Percentiles rank a stretch among this genome's conserved stretches.
These are phyloP conservation scores for Colletotrichum chrysophilum DNA, from an alignment of 2,329 filamentous ascomycete species.

Conservation along the genomic window DNA sequence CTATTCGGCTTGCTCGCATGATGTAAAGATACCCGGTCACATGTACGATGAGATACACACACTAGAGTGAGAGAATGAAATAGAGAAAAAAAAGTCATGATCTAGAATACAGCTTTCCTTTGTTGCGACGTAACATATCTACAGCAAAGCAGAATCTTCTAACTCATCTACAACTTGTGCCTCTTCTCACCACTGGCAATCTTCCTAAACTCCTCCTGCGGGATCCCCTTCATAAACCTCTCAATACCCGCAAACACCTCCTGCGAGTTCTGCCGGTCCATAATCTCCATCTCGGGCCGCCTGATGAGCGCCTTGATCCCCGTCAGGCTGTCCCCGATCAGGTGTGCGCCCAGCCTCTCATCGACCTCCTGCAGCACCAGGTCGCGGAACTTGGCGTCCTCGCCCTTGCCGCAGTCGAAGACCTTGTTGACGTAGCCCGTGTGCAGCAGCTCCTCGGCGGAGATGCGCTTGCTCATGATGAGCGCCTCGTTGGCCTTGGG, in stretches of 20 bases:
- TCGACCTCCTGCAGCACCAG: slow-evolving; percentile 81
- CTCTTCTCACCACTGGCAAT: slow-evolving; percentile 88
- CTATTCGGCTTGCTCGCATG: slow-evolving; percentile 78
- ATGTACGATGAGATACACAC: background rate
- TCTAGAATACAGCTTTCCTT: background rate
- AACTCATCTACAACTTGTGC: slow-evolving; percentile 76
- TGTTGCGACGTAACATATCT: background rate
- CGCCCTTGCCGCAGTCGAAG: slow-evolving; percentile 62
- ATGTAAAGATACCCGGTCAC: slow-evolving; percentile 16
- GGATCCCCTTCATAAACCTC: slow-evolving; percentile 78
- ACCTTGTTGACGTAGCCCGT: slow-evolving; percentile 88
- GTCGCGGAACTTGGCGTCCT: slow-evolving; percentile 72
- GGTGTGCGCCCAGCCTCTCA: slow-evolving; percentile 78
- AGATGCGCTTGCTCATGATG: slow-evolving; percentile 84
- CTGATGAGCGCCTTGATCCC: slow-evolving; percentile 86
- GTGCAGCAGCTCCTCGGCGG: slow-evolving; percentile 72
- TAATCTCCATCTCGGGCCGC: slow-evolving; percentile 70
- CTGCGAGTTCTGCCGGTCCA: slow-evolving; percentile 79
- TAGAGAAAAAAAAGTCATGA: background rate
- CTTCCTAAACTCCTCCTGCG: slow-evolving; percentile 88
- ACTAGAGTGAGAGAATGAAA: background rate
- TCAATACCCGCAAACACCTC: slow-evolving; percentile 89
- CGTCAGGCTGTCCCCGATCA: slow-evolving; percentile 79
- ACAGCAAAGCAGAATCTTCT: background rate
- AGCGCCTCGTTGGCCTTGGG: slow-evolving; percentile 89